A percentile compares a stretch with the other conserved stretches of the same genome.
phyloP scores from a whole-genome alignment of 2,329 filamentous ascomycete species.

The Bipolaris gigantea region DNA sequence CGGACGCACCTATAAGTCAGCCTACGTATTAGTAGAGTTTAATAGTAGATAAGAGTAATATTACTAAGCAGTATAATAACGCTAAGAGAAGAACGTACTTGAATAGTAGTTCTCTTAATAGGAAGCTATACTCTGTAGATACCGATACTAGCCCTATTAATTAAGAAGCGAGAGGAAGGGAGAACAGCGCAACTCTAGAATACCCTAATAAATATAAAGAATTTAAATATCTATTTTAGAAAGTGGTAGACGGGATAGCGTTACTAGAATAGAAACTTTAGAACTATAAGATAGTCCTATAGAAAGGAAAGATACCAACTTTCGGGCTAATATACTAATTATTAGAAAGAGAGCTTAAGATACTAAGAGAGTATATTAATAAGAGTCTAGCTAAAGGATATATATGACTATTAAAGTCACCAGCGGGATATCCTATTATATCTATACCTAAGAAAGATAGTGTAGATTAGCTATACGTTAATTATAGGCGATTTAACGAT shows the following conservation, averaged over 20 bases:
- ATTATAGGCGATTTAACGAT: conserved; percentile 2
- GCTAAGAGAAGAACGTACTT: too few species aligned
- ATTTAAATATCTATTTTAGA: not conserved
- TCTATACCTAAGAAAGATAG: conserved; percentile 2
- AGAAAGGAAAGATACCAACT: not conserved
- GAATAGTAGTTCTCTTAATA: too few species aligned
- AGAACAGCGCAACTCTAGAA: not conserved
- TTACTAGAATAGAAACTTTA: not conserved
- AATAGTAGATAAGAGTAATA: too few species aligned
- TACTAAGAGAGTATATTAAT: not conserved
- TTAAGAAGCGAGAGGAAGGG: not conserved
- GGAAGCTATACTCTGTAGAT: too few species aligned
- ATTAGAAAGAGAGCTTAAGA: not conserved
- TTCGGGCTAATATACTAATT: not conserved
- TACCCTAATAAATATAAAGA: not conserved
- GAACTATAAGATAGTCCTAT: not conserved
- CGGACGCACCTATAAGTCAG: too few species aligned
- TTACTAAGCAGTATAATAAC: too few species aligned
- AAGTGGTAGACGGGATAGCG: not conserved
- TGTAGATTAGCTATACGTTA: not conserved
- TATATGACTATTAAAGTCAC: too few species aligned
- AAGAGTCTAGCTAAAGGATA: too few species aligned
- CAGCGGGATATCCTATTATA: not conserved
- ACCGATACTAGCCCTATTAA: too few species aligned
- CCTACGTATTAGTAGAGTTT: too few species aligned